Evolutionary conservation across 2,329 filamentous ascomycete species (phyloP), one percentile per base, ranked within the genome.

Genomic region (Xylaria hypoxylon): DNA sequence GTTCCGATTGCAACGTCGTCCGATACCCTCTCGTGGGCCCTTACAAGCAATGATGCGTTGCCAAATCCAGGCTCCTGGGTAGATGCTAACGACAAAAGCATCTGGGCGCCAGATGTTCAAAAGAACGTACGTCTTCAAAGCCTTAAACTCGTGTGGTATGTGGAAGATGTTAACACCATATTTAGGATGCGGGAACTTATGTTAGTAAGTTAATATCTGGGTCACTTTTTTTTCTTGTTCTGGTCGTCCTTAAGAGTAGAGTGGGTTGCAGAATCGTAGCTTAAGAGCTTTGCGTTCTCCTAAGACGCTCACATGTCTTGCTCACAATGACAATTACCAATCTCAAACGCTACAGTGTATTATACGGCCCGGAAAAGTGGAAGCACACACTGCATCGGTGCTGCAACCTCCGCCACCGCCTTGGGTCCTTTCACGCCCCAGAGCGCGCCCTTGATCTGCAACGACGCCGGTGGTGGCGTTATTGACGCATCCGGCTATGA

Each of bases 21-120:
- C 7, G 76, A 77, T 53, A 68, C 71, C 26, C 61, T 45, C 38
- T 70, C 68, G 17, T 77, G 76, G 76, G 64, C 71, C 2, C 70
- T 77, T n/a, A 72, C 70, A 11, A 56, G 53, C 19, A 67, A 57
- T 58, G 76, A 77, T 31, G 74, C 75, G 3, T 66, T 77, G 50
- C 75, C 75, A 11, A 24, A 74, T 51, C 67, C 70, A 5, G 75
- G 76, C 10, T 53, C 69, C 2, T 77, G 76, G 76, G 74, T 76
- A n/a, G 67, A 74, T 35, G 40, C 70, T 1, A 67, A 59, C 1
- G 72, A 74, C 52, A 47, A 55, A 22, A 62, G 68, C 2, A 72
- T 77, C 44, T 77, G 75, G 76, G 76, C 76, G 2, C 76, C 76
- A 0, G 75, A 77, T 42, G 74, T 77, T 15, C 70, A 76, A 60